A percentile compares a stretch with the other conserved stretches of the same genome.
Evolutionary conservation across 2,329 filamentous ascomycete species (phyloP).

Genomic region (Sporothrix mexicana): DNA sequence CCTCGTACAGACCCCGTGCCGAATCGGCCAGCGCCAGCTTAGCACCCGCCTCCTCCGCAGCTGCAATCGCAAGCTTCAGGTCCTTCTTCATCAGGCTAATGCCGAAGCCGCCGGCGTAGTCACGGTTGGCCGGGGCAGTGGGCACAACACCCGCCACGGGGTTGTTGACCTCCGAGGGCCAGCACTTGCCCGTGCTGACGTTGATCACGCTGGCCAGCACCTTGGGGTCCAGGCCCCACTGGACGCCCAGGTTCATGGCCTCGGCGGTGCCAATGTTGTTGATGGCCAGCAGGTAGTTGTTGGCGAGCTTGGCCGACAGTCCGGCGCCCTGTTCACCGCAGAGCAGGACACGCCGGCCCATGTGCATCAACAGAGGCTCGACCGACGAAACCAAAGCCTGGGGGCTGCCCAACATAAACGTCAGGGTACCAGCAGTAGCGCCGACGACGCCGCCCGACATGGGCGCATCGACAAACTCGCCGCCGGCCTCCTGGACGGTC

Average conservation of each 20-base stretch:
- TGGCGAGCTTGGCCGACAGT: conserved; percentile 89
- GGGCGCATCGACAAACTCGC: conserved; percentile 87
- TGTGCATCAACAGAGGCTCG: conserved; percentile 72
- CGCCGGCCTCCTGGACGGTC: conserved; percentile 59
- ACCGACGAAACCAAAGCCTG: conserved; percentile 65
- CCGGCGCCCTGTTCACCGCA: conserved; percentile 85
- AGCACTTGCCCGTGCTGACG: conserved; percentile 90
- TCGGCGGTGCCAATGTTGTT: conserved; percentile 80
- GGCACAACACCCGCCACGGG: conserved; percentile 85
- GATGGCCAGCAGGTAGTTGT: conserved; percentile 94
- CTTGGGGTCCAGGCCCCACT: conserved; percentile 63
- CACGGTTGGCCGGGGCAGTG: conserved; percentile 74
- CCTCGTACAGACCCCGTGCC: conserved; percentile 71
- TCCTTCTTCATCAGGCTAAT: conserved; percentile 83
- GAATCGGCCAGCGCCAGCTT: conserved; percentile 67
- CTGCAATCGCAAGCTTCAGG: conserved; percentile 72
- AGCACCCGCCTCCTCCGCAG: conserved; percentile 70
- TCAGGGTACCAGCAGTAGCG: conserved; percentile 82
- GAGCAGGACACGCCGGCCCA: conserved; percentile 87
- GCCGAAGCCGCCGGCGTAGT: conserved; percentile 79
- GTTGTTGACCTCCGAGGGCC: conserved; percentile 96
- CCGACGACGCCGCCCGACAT: conserved; percentile 97
- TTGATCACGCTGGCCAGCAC: conserved; percentile 87
- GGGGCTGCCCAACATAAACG: conserved; percentile 90
- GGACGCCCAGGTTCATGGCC: conserved; percentile 69